phyloP scores from a whole-genome alignment of 179 eudicot genomes.

The Beta lomatogona region DNA sequence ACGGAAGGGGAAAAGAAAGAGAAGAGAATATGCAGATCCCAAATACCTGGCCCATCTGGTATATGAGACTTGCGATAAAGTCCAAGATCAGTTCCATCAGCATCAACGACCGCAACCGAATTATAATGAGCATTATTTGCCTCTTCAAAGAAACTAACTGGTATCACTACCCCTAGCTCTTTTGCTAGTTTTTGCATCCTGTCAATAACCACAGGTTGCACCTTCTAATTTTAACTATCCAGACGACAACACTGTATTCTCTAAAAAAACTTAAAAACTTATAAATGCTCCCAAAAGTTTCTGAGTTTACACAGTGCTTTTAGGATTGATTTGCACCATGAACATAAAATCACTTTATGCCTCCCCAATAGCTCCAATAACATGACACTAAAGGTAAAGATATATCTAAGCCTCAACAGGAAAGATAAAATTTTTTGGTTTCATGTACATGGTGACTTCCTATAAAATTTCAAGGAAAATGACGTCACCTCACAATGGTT shows the following conservation, averaged over 20 bases:
- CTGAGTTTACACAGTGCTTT: background rate
- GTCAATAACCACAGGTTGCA: constrained; percentile 22
- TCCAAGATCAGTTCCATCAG: constrained; percentile 96
- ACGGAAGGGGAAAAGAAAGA: background rate
- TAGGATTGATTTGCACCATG: background rate
- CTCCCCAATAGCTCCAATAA: background rate
- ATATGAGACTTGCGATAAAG: constrained; percentile 93
- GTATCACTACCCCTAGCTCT: constrained; percentile 93
- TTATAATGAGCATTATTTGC: constrained; percentile 97
- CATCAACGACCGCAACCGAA: constrained; percentile 86
- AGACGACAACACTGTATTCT: background rate
- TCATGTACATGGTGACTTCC: background rate
- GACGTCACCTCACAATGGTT: constrained; percentile 63
- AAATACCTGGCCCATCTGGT: constrained; percentile 95
- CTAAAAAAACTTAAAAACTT: background rate
- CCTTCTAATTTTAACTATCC: background rate
- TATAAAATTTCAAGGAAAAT: background rate
- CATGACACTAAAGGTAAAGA: background rate
- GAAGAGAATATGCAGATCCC: background rate
- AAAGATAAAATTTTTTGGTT: background rate
- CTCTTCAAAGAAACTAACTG: constrained; percentile 97
- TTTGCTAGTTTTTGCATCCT: constrained; percentile 95
- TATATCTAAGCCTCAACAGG: background rate
- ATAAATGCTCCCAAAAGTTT: background rate
- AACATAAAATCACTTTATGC: background rate